A percentile compares a stretch with the other conserved stretches of the same genome.
phyloP scores from a whole-genome alignment of 1,284 basidiomycete species.

The Ganoderma boninense region DNA sequence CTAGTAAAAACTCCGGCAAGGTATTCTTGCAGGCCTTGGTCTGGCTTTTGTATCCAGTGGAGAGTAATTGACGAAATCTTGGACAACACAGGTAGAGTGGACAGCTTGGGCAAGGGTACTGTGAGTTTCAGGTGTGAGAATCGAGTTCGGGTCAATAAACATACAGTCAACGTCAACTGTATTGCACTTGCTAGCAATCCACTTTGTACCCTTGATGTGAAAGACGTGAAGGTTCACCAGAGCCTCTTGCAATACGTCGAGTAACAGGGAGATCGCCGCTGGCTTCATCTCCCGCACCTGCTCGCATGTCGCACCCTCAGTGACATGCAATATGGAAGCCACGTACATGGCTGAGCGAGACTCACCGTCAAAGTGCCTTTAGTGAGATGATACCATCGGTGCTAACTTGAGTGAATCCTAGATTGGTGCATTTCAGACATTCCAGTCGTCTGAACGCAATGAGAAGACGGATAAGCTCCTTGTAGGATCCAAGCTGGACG shows the following conservation, averaged over 20 bases:
- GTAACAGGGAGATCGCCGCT: not conserved
- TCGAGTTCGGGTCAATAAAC: no score
- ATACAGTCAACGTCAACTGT: no score
- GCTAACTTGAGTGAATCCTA: not conserved
- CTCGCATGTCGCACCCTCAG: no score
- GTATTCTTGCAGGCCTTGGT: no score
- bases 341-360: no score
- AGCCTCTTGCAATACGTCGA: not conserved
- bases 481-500: not conserved
- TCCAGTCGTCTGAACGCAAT: not conserved
- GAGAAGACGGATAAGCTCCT: constrained; percentile 6
- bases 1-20: not conserved
- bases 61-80: not conserved
- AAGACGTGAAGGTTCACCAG: not conserved
- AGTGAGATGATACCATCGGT: not conserved
- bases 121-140: no score
- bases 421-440: not conserved
- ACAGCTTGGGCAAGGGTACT: not conserved
- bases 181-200: not conserved
- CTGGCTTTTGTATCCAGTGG: not conserved
- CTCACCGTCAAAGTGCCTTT: not conserved
- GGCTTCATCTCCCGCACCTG: not conserved
- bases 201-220: not conserved
- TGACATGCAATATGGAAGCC: not conserved
- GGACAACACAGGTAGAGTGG: not conserved